Conservation (phyloP, 192 early-diverging fungal species). For the Thoreauomyces humboldtii region DNA sequence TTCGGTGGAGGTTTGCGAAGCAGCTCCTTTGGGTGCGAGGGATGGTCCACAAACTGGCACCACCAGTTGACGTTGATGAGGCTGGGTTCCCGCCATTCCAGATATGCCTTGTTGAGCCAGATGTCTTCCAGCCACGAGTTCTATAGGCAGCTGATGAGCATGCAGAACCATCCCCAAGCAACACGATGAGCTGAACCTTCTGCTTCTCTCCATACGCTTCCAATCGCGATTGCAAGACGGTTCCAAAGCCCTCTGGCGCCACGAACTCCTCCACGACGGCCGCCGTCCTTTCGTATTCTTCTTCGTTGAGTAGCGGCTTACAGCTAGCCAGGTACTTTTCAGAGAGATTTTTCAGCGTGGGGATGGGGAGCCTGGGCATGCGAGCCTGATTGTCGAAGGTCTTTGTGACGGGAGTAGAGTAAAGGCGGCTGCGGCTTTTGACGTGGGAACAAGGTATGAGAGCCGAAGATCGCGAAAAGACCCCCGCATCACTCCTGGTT, state of each 20-base stretch:
- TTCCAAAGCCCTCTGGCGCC: slow-evolving; percentile 62
- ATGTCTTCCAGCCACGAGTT: slow-evolving; percentile 88
- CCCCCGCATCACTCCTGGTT: too few species aligned
- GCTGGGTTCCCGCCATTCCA: slow-evolving; percentile 53
- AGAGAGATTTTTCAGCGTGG: slow-evolving; percentile 70
- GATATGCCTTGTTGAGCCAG: slow-evolving; percentile 51
- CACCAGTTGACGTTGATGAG: slow-evolving; percentile 61
- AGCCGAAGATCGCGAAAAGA: too few species aligned
- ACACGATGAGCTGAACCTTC: slow-evolving; percentile 27
- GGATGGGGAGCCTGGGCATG: slow-evolving; percentile 83
- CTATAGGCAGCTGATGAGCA: slow-evolving; percentile 20
- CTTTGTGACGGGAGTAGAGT: slow-evolving; percentile 8
- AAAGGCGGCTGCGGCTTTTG: background rate
- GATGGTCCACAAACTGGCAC: slow-evolving; percentile 49
- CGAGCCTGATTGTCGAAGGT: slow-evolving; percentile 30
- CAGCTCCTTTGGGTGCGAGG: slow-evolving; percentile 36
- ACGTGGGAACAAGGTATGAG: too few species aligned
- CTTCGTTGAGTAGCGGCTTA: slow-evolving; percentile 61
- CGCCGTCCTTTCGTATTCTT: slow-evolving; percentile 59
- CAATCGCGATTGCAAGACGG: slow-evolving; percentile 72
- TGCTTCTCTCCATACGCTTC: slow-evolving; percentile 65
- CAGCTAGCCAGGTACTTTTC: slow-evolving; percentile 78
- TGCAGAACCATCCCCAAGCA: background rate
- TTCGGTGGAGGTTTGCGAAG: slow-evolving; percentile 48
- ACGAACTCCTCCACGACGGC: slow-evolving; percentile 72